Evolutionary conservation across 2,329 filamentous ascomycete genomes (phyloP).

Genomic region (Apiospora kogelbergensis): DNA sequence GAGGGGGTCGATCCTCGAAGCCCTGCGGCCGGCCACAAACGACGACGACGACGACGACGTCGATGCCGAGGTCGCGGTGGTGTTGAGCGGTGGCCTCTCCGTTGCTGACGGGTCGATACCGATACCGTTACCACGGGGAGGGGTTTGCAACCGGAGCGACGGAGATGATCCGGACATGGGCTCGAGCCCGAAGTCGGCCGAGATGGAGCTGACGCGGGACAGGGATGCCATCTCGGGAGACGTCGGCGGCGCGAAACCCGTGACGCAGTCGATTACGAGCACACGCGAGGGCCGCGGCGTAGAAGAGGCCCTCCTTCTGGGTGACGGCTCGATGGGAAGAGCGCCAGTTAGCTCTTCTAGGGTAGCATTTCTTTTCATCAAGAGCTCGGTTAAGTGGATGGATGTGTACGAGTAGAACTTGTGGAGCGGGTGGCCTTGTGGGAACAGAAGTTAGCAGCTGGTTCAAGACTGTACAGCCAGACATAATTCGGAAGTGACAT

Average conservation of each 20-base stretch:
- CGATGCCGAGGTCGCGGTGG: conserved; percentile 20
- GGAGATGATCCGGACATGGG: conserved; percentile 18
- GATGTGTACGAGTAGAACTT: conserved; percentile 62
- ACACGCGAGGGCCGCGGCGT: conserved; percentile 39
- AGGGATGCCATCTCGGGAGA: conserved; percentile 45
- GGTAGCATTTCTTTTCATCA: conserved; percentile 45
- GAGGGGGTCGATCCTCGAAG: conserved; percentile 30
- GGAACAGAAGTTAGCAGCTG: conserved; percentile 16
- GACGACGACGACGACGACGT: conserved; percentile 26
- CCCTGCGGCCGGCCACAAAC: conserved; percentile 10
- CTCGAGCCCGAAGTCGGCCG: conserved; percentile 33
- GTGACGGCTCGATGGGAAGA: conserved; percentile 31
- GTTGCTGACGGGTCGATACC: background rate
- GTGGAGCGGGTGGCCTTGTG: conserved; percentile 60
- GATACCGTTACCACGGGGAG: conserved; percentile 19
- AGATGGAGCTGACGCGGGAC: conserved; percentile 46
- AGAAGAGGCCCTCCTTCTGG: conserved; percentile 20
- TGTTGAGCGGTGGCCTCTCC: background rate
- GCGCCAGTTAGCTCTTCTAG: conserved; percentile 48
- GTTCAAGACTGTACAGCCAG: background rate
- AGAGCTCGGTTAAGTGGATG: conserved; percentile 58
- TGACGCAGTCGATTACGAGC: conserved; percentile 65
- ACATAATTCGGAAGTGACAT: background rate
- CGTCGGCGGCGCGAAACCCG: conserved; percentile 46
- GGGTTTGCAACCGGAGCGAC: conserved; percentile 22